A percentile compares a stretch with the other conserved stretches of the same genome.
These are phyloP conservation scores for Trichoderma atrobrunneum DNA, from an alignment of 2,329 filamentous ascomycete genomes.

Conservation along the genomic window DNA sequence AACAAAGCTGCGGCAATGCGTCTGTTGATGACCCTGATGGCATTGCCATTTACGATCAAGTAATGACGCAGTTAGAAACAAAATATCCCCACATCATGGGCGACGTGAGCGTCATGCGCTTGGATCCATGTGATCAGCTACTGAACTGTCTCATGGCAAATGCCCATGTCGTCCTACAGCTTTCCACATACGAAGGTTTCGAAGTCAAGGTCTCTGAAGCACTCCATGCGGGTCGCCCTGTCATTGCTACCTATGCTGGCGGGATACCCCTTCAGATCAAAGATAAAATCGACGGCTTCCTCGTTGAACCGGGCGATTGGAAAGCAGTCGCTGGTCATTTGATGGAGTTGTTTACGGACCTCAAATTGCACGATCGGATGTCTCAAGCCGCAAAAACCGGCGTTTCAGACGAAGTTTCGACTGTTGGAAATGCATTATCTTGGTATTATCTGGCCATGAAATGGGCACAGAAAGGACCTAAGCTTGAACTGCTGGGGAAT, in stretches of 20 bases:
- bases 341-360: constrained; percentile 62
- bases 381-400: constrained; percentile 59
- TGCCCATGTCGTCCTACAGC: constrained; percentile 70
- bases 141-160: constrained; percentile 74
- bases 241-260: constrained; percentile 73
- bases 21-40: constrained; percentile 81
- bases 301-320: constrained; percentile 69
- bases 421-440: constrained; percentile 71
- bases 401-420: constrained; percentile 79
- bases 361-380: constrained; percentile 64
- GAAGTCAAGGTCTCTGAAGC: constrained; percentile 86
- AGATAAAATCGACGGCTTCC: constrained; percentile 67
- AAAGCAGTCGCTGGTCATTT: constrained; percentile 67
- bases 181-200: constrained; percentile 79
- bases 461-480: constrained; percentile 33
- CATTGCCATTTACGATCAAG: constrained; percentile 67
- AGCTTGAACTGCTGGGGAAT: constrained; percentile 8
- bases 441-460: constrained; percentile 77
- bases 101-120: constrained; percentile 71
- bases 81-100: constrained; percentile 59
- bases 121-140: constrained; percentile 75
- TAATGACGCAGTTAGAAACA: constrained; percentile 63
- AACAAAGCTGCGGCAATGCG: constrained; percentile 62
- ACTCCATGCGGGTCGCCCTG: constrained; percentile 73
- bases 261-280: constrained; percentile 78